Conservation (phyloP, 2,329 filamentous ascomycete species). For the Nigrograna mackinnonii region DNA sequence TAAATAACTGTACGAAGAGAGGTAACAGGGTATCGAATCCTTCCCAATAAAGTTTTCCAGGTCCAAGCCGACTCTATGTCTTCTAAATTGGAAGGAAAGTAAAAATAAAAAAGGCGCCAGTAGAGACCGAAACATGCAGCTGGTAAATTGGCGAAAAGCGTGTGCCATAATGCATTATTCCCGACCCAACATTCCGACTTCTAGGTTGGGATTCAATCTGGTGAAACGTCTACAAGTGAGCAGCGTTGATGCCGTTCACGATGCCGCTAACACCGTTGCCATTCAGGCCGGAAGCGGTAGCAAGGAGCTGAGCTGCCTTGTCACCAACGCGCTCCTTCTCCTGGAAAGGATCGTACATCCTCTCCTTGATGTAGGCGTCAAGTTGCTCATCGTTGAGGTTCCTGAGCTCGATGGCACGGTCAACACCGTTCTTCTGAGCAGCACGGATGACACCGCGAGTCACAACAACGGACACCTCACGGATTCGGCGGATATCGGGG, state of each 20-base stretch:
- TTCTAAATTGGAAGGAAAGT: slow-evolving; percentile 16
- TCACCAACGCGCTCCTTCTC: slow-evolving; percentile 46
- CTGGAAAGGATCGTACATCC: slow-evolving; percentile 57
- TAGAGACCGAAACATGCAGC: slow-evolving; percentile 12
- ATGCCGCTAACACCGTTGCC: slow-evolving; percentile 23
- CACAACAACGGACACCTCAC: slow-evolving; percentile 84
- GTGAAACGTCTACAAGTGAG: slow-evolving; percentile 30
- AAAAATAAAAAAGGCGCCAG: slow-evolving; percentile 12
- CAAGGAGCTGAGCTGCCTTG: slow-evolving; percentile 38
- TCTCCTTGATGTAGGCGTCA: slow-evolving; percentile 63
- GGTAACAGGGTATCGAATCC: slow-evolving; percentile 30
- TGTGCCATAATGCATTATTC: slow-evolving; percentile 12
- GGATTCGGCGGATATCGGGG: slow-evolving; percentile 86
- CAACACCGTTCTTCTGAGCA: slow-evolving; percentile 74
- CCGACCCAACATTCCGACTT: not conserved
- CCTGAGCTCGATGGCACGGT: slow-evolving; percentile 63
- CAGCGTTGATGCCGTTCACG: slow-evolving; percentile 20
- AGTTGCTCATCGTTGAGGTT: slow-evolving; percentile 69
- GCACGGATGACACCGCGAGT: slow-evolving; percentile 92
- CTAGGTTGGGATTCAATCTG: not conserved
- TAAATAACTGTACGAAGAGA: no score
- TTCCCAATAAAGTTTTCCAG: slow-evolving; percentile 15
- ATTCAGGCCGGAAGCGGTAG: slow-evolving; percentile 23
- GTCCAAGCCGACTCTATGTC: slow-evolving; percentile 23
- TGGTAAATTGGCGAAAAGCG: slow-evolving; percentile 19